These are phyloP conservation scores for Malania oleifera DNA, from an alignment of 164 flowering plant genomes.

Conservation along the genomic window DNA sequence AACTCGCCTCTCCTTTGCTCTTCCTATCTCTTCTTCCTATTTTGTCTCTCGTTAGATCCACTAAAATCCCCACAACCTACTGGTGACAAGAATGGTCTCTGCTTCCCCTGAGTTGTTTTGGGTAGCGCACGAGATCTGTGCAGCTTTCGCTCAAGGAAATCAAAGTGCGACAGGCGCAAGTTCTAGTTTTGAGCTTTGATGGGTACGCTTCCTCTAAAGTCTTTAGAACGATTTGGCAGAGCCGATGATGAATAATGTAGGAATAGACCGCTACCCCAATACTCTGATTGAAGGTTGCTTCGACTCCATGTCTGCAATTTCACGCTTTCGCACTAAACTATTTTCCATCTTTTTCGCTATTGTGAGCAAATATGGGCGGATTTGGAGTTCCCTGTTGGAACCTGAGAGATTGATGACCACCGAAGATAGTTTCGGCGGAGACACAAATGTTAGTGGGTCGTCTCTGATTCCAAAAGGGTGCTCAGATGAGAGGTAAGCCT, in stretches of 20 bases:
- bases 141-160: conserved; percentile 53
- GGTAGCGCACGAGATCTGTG: conserved; percentile 26
- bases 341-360: too few species aligned
- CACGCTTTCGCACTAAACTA: too few species aligned
- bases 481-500: too few species aligned
- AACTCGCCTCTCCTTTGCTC: too few species aligned
- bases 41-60: conserved; percentile 12
- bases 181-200: conserved; percentile 19
- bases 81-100: conserved; percentile 34
- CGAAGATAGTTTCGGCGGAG: too few species aligned
- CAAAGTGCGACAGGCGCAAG: conserved; percentile 45
- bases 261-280: conserved; percentile 41
- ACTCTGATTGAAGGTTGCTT: conserved; percentile 23
- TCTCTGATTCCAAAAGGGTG: too few species aligned
- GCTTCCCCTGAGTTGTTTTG: conserved; percentile 38
- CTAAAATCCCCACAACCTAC: conserved; percentile 9
- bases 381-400: too few species aligned
- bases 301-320: conserved; percentile 23
- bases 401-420: too few species aligned
- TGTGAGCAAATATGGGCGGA: too few species aligned
- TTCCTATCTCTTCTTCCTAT: conserved; percentile 19
- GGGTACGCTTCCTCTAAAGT: conserved; percentile 12
- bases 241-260: conserved; percentile 27
- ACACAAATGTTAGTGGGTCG: too few species aligned
- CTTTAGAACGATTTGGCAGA: conserved; percentile 19